Evolutionary conservation across 306 rosid species (phyloP), one percentile per base, ranked within the genome.

Genomic region (Spatholobus suberectus): DNA sequence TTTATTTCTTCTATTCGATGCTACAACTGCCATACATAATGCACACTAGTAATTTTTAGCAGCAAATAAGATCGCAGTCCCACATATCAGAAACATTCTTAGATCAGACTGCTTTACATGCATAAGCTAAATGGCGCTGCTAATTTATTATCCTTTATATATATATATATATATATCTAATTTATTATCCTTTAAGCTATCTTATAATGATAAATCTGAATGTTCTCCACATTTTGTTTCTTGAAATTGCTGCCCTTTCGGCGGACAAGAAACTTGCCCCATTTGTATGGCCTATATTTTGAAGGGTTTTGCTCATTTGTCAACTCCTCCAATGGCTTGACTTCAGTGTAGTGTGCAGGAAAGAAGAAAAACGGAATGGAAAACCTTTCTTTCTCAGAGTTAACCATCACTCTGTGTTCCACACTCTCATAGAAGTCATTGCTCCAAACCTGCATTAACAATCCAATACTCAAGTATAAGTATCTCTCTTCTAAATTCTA

Each of bases 351-450:
- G 27, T 86, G 91, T 3, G 91, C 86, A 0, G 97, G 95, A 70
- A 54, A 52, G 51, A 92, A 75, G 86, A 89, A 89, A 74, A 43
- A 91, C 0, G 98, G 97, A 65, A 94, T 61, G 0, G 98, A 94
- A 82, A 87, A 80, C 88, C 97, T 90, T 46, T 87, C 96, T 78
- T 68, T 92, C 80, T 47, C 87, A 9, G 85, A 77, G 41, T 94
- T 94, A 74, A 92, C 97, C 81, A 84, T 85, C 75, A 62, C 98
- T 27, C 97, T 84, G 79, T 94, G 98, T 67, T 94, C 96, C 80
- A 89, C 92, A 41, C 96, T 92, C 84, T 92, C 91, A 49, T 92
- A 94, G 2, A 74, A 78, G 13, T 88, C 97, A 80, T 92, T 94
- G 88, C 93, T 92, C 98, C 96, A 94, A 75, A 94, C 97, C 97